Base-by-base conservation (phyloP, 495 filamentous ascomycete species). In the Podospora pseudocomata region DNA sequence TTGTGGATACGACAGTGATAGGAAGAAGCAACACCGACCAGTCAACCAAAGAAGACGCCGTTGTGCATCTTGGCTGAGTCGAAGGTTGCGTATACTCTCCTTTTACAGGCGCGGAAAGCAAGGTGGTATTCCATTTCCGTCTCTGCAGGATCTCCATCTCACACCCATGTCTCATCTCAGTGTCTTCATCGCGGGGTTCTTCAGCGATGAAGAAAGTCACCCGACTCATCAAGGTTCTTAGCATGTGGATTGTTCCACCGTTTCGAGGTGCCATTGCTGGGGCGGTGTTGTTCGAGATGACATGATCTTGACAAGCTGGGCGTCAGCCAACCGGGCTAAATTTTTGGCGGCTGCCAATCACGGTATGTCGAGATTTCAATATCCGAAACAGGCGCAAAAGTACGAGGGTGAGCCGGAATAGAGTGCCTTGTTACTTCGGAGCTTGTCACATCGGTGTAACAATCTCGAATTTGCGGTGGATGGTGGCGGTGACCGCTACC, bases 321-420 rank as follows among this genome's bases (percentile, higher is more conserved):
- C n/a, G 55, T 19, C n/a, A 58, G 55, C 55, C 55, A 26, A 18
- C 55, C 3, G 23, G 23, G 5, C n/a, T 20, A 9, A 58, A 5
- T 20, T 49, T 16, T 49, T 58, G n/a, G 55, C 5, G 23, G 11
- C 55, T 26, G 55, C 55, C 55, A 58, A 58, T 58, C 55, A 58
- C 55, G 4, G 55, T 2, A 26, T 2, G 23, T 26, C 55, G n/a
- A 58, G 23, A 58, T 7, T 26, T 13, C 7, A 58, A 58, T 58
- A n/a, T 58, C 55, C 55, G 19, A 58, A 58, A 58, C 55, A 26
- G 55, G 55, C 55, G 55, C n/a, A 20, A 18, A 58, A 58, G 55
- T 58, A 58, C 55, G 55, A 20, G 23, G 23, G 23, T 20, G 55
- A 58, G 39, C 15, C 2, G 39, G 39, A 49, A 3, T 13, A 49